These are phyloP conservation scores for Oenanthe javanica DNA, from an alignment of 140 eudicot genomes.

Conservation along the genomic window DNA sequence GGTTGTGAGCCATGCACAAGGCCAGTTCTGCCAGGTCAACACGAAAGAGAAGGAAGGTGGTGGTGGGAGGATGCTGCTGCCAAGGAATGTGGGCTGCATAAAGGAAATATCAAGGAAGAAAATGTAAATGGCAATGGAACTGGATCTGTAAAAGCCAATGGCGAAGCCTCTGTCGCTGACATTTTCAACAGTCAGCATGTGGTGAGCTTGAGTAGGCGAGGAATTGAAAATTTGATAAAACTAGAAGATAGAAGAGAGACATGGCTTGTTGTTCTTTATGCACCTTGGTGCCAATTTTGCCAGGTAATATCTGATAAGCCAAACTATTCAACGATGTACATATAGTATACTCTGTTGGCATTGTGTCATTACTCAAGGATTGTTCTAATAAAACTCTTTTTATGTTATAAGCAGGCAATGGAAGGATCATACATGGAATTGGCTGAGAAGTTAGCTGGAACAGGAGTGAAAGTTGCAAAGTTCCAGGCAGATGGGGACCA, in stretches of 20 bases:
- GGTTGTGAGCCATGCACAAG: slow-evolving; percentile 99
- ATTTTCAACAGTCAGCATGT: slow-evolving; percentile 39
- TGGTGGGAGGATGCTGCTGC: slow-evolving; percentile 99
- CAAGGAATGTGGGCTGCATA: slow-evolving; percentile 94
- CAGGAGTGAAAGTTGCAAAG: slow-evolving; percentile 62
- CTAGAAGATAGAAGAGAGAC: slow-evolving; percentile 66
- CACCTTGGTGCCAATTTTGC: slow-evolving; percentile 97
- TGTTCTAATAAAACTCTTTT: neutral
- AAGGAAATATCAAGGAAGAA: slow-evolving; percentile 77
- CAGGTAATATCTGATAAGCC: slow-evolving; percentile 32
- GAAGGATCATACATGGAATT: slow-evolving; percentile 62
- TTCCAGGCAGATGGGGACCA: slow-evolving; percentile 85
- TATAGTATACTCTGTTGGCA: neutral
- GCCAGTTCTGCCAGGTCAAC: slow-evolving; percentile 92
- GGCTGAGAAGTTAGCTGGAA: slow-evolving; percentile 49
- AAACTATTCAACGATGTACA: neutral
- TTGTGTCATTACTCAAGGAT: neutral
- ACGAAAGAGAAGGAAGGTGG: slow-evolving; percentile 99
- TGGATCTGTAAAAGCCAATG: slow-evolving; percentile 32
- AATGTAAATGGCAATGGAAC: slow-evolving; percentile 37
- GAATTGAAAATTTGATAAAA: slow-evolving; percentile 72
- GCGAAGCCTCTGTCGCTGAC: slow-evolving; percentile 37
- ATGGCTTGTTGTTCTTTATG: slow-evolving; percentile 89
- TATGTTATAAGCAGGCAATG: slow-evolving; percentile 41
- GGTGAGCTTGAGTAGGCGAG: slow-evolving; percentile 45